A percentile compares a stretch with the other conserved stretches of the same genome.
phyloP scores from a whole-genome alignment of 768 basidiomycete genomes.

The Mycena pura region DNA sequence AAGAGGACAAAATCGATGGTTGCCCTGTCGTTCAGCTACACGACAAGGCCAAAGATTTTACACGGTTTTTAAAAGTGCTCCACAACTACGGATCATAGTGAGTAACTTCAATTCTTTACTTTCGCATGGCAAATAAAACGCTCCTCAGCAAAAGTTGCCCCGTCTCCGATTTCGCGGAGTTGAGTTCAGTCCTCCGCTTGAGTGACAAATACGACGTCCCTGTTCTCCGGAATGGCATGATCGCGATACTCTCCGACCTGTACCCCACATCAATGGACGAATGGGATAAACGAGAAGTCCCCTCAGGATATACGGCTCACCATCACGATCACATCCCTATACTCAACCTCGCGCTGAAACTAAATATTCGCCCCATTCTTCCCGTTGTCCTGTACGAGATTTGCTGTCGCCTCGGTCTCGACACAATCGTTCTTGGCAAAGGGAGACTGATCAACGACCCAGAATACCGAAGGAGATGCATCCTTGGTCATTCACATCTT shows the following conservation, averaged over 20 bases:
- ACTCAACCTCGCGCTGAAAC: background rate
- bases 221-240: background rate
- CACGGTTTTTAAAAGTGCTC: background rate
- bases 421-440: background rate
- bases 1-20: slow-evolving; percentile 1
- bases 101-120: background rate
- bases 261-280: background rate
- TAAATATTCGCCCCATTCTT: background rate
- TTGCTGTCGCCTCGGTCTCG: background rate
- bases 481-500: background rate
- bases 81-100: background rate
- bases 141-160: background rate
- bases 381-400: background rate
- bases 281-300: background rate
- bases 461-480: background rate
- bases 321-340: background rate
- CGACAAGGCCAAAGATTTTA: background rate
- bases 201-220: slow-evolving; percentile 15
- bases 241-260: slow-evolving; percentile 5
- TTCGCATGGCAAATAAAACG: background rate
- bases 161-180: background rate
- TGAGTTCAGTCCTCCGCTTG: background rate
- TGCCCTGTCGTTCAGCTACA: slow-evolving; percentile 12
- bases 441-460: background rate
- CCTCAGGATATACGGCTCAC: background rate